phyloP scores from a whole-genome alignment of 2,329 filamentous ascomycete species.

The Biscogniauxia sp. region DNA sequence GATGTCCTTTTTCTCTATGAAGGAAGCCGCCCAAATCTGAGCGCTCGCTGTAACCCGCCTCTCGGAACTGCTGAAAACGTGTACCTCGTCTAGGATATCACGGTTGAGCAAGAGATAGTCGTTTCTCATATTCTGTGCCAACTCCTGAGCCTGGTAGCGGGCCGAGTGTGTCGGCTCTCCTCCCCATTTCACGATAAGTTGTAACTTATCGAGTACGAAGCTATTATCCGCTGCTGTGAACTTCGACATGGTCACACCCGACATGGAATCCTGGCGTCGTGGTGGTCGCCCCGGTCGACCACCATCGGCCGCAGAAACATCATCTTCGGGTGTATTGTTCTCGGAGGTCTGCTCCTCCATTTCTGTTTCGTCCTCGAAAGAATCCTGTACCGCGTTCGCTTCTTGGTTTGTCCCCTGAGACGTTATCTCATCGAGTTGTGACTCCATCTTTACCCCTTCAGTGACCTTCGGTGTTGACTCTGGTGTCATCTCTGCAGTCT shows the following conservation, averaged over 20 bases:
- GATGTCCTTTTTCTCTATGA: slow-evolving; percentile 82
- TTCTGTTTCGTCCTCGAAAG: slow-evolving; percentile 9
- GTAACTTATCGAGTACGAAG: slow-evolving; percentile 89
- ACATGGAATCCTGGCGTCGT: slow-evolving; percentile 77
- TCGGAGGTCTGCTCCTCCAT: slow-evolving; percentile 11
- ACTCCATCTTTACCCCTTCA: slow-evolving; percentile 34
- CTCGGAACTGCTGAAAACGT: slow-evolving; percentile 94
- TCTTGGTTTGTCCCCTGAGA: slow-evolving; percentile 23
- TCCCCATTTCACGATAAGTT: slow-evolving; percentile 98
- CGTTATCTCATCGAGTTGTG: slow-evolving; percentile 27
- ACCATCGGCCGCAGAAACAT: slow-evolving; percentile 22
- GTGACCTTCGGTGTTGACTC: slow-evolving; percentile 30
- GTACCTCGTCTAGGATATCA: slow-evolving; percentile 86
- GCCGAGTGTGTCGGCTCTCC: slow-evolving; percentile 97
- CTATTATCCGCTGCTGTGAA: slow-evolving; percentile 93
- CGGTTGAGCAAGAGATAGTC: slow-evolving; percentile 91
- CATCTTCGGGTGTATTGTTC: slow-evolving; percentile 15
- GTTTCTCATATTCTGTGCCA: slow-evolving; percentile 93
- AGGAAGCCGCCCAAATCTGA: slow-evolving; percentile 91
- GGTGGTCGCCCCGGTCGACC: slow-evolving; percentile 43
- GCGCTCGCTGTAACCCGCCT: slow-evolving; percentile 91
- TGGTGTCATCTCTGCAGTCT: slow-evolving; percentile 54
- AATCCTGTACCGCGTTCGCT: slow-evolving; percentile 19
- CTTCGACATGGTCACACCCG: slow-evolving; percentile 86
- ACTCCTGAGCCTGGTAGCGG: slow-evolving; percentile 90